Base-by-base conservation (phyloP, 768 basidiomycete genomes). In the Boletus speciosus region DNA sequence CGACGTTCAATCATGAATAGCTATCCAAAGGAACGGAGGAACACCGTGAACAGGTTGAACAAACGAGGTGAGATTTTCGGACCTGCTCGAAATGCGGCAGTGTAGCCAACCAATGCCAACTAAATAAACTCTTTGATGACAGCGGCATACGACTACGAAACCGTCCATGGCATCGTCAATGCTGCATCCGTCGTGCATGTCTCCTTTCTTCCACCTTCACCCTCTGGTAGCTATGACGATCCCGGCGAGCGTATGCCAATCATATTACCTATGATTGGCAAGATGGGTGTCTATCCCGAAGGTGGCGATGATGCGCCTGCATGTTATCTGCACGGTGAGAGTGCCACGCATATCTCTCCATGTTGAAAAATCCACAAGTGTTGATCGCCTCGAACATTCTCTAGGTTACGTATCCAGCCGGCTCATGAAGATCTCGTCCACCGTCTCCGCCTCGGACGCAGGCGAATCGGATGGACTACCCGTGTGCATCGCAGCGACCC, bases 1-100 rank as follows among this genome's bases (percentile, higher is more conserved):
- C 10, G 1, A 2, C 6, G 9, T 34, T 49, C 29, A 35, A 72
- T 19, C 59, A 84, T 83, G 21, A 81, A 83, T 5, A 57, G 55
- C 60, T 85, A 84, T 68, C 81, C 81, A 0, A 66, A 57, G 40
- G 59, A 56, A 52, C 23, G 6, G 15, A 55, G 52, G 25, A 65
- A 66, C 42, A 59, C 65, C 3, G 62, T 65, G 36, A 65, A 66
- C 37, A 66, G 64, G 56, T n/a, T 59, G 44, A 58, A 35, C 45
- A 66, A 65, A 42, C 59, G 55, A 52, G 64, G 65, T 66, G 25
- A 58, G 52, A 40, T 29, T 27, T 27, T 36, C 6, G 5, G 10
- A 21, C 11, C 3, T n/a, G 2, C 7, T 36, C 21, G 16, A 42
- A 19, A 8, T 29, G 9, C 16, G 8, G 27, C 7, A 21, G 29